Conservation (phyloP, 2,329 filamentous ascomycete species). For the Neonectria hederae region DNA sequence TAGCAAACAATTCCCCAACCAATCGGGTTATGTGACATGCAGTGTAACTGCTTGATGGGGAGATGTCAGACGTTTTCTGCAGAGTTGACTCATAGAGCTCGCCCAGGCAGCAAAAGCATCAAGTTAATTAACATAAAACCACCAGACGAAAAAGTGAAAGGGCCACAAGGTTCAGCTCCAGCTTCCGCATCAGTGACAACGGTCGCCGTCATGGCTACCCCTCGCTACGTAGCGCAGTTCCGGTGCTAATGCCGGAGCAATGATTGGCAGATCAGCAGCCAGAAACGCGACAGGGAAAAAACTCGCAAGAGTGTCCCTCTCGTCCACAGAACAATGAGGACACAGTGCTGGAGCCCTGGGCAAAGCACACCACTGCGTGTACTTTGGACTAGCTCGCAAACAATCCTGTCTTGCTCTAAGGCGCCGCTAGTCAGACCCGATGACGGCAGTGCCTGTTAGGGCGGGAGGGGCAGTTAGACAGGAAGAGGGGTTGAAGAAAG, state of each 20-base stretch:
- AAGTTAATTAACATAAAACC: constrained; percentile 8
- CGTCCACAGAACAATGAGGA: background rate
- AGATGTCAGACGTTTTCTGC: constrained; percentile 2
- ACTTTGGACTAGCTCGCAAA: constrained; percentile 20
- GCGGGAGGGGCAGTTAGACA: constrained; percentile 14
- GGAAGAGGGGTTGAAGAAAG: constrained; percentile 26
- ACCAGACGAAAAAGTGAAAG: background rate
- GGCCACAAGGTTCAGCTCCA: background rate
- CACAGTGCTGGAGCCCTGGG: background rate
- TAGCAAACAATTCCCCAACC: constrained; percentile 2
- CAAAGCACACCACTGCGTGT: background rate
- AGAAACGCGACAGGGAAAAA: constrained; percentile 10
- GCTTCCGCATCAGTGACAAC: background rate
- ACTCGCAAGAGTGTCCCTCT: constrained; percentile 27
- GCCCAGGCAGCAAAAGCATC: background rate
- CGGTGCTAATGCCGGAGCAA: constrained; percentile 34
- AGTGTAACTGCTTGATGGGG: constrained; percentile 5
- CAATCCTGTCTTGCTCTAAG: constrained; percentile 34
- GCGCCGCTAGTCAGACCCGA: constrained; percentile 36
- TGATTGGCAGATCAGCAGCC: constrained; percentile 32
- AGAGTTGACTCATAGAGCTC: constrained; percentile 15
- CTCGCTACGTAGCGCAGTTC: constrained; percentile 1
- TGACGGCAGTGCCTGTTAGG: constrained; percentile 39
- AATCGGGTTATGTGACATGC: constrained; percentile 13
- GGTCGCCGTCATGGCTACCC: constrained; percentile 4